Evolutionary conservation across 2,329 filamentous ascomycete species (phyloP), one percentile per base, ranked within the genome.

Genomic region (Xylariales sp.): DNA sequence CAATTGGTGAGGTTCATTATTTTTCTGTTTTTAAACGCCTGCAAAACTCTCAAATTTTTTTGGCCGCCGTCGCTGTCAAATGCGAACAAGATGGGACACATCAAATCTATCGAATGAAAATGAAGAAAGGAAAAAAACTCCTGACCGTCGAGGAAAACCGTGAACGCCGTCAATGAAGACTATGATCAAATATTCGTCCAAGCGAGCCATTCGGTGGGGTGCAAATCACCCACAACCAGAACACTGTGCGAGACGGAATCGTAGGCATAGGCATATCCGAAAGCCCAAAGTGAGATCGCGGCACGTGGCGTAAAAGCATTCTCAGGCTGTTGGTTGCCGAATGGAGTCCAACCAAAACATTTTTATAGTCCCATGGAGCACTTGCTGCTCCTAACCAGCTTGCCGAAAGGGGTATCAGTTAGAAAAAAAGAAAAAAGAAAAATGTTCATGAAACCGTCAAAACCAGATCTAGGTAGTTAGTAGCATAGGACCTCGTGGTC

Each of bases 381-480:
- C 58, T 65, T 67, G 43, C 71, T 64, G 58, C 61, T 66, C 65
- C 54, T 50, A 70, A 52, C 53, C 58, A 41, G 16, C 58, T 67
- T 66, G 68, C 73, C 69, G 67, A 75, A 66, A 70, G 73, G 76
- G 76, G 74, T 78, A 78, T 78, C 75, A 75, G 70, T 74, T 73
- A 41, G 30, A 34, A 52, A 58, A 55, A 62, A 59, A 54, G 48
- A 62, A 55, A 62, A 59, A 58, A 57, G 32, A 45, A 65, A 70
- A 74, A 75, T 76, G 75, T 75, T 72, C 73, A 73, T 75, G 72
- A 76, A 75, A 65, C 69, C 73, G 69, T 70, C 72, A 65, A 70
- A 71, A 72, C n/a, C 56, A 69, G 71, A 71, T 69, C 70, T 50
- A 58, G 67, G 62, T 71, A 67, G 67, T 71, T 71, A 64, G 62